These are phyloP conservation scores for Dactylellina leptospora DNA, from an alignment of 2,329 filamentous ascomycete species.

Conservation along the genomic window DNA sequence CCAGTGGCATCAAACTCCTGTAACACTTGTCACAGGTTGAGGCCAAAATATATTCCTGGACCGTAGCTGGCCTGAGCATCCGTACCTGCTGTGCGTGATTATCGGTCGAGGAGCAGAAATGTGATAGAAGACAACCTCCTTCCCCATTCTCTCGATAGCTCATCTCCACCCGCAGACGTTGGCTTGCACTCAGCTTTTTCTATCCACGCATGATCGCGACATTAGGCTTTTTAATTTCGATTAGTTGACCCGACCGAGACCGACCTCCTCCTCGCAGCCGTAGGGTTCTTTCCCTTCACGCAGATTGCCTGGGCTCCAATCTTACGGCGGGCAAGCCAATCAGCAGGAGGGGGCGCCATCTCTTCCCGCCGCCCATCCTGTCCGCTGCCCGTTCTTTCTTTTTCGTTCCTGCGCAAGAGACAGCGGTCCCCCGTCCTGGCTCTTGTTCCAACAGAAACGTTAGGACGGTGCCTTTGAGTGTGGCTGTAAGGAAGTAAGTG, in stretches of 20 bases:
- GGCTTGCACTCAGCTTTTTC: slow-evolving; percentile 2
- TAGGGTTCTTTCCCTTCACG: slow-evolving; percentile 26
- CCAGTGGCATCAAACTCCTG: slow-evolving; percentile 30
- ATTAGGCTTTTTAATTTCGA: slow-evolving; percentile 33
- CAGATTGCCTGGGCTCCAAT: slow-evolving; percentile 35
- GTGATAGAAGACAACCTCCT: slow-evolving; percentile 15
- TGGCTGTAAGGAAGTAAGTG: slow-evolving; percentile 41
- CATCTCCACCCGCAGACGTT: slow-evolving; percentile 28
- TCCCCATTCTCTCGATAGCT: slow-evolving; percentile 37
- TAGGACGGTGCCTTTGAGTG: no score
- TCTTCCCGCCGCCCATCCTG: slow-evolving; percentile 29
- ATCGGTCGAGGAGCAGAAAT: neutral
- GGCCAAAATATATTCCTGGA: slow-evolving; percentile 37
- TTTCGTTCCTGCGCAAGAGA: slow-evolving; percentile 41
- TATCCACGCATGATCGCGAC: slow-evolving; percentile 34
- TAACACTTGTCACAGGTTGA: slow-evolving; percentile 52
- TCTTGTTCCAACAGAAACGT: neutral
- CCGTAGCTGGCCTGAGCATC: neutral
- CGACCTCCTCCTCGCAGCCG: slow-evolving; percentile 3
- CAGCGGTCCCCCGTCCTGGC: slow-evolving; percentile 18
- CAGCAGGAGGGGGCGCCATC: slow-evolving; percentile 2
- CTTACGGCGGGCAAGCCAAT: slow-evolving; percentile 41
- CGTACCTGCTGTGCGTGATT: neutral
- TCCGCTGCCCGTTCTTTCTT: slow-evolving; percentile 37
- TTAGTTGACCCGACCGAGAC: slow-evolving; percentile 13